Conservation (phyloP, 2,329 filamentous ascomycete species). For the Penicillium sp. region DNA sequence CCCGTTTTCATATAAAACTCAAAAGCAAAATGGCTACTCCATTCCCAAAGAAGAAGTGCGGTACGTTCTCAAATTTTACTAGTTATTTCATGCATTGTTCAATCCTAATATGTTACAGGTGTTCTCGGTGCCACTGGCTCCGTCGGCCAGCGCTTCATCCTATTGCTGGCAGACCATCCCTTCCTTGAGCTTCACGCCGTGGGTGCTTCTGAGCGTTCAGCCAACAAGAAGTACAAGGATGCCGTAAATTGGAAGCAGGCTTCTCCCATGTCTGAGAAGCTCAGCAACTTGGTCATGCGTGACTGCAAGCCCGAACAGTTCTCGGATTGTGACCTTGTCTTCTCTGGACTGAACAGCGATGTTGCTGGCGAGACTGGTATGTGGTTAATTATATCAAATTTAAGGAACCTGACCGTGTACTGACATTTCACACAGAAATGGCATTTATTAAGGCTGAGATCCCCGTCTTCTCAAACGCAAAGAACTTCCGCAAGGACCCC, state of each 20-base stretch:
- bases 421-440: constrained; percentile 60
- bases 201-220: constrained; percentile 83
- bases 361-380: constrained; percentile 87
- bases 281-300: constrained; percentile 79
- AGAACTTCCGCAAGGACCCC: constrained; percentile 91
- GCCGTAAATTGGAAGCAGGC: constrained; percentile 95
- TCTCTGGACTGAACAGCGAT: constrained; percentile 88
- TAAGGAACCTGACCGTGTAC: not conserved
- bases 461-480: constrained; percentile 94
- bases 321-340: constrained; percentile 85
- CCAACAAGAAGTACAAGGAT: constrained; percentile 91
- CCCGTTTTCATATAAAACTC: constrained; percentile 3
- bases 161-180: constrained; percentile 84
- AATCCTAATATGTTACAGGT: constrained; percentile 44
- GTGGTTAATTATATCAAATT: constrained; percentile 22
- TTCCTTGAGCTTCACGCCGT: constrained; percentile 82
- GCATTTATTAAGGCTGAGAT: constrained; percentile 86
- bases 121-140: constrained; percentile 91
- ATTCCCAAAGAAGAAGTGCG: constrained; percentile 42
- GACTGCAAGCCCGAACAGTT: constrained; percentile 82
- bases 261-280: constrained; percentile 69
- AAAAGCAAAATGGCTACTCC: constrained; percentile 29
- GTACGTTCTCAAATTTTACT: constrained; percentile 24
- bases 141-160: constrained; percentile 92
- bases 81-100: not conserved